Base-by-base conservation (phyloP, 177 flowering plant species). In the Vitis hybrid region DNA sequence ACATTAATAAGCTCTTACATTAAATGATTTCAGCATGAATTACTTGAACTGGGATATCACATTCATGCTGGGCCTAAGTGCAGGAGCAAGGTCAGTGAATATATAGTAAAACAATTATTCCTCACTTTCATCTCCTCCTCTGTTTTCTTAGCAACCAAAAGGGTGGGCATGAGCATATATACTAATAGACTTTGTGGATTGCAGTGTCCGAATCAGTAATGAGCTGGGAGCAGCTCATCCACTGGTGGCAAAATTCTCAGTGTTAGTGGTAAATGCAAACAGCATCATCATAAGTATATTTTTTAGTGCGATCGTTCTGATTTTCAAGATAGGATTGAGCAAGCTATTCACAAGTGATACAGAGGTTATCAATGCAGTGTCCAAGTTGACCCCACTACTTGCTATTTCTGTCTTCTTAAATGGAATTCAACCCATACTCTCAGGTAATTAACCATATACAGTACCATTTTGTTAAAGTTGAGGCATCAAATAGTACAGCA, bases 341-440 rank as follows among this genome's bases (percentile, higher is more conserved):
- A 77, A 84, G 52, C 79, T 79, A 11, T 88, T 87, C 64, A 81
- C 92, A 5, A 75, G 64, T 51, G 81, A 77, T 52, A n/a, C 79
- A 17, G 81, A 73, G 14, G 89, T 89, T 21, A 84, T 83, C 4
- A 68, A 48, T 2, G 89, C 86, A 15, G 89, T 85, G 7, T 79
- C 87, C 0, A 56, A 58, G 15, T 66, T 89, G 73, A 81, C 87
- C 19, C 88, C 90, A 35, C 66, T 88, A 76, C 82, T 88, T 11
- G 89, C 92, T 55, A 75, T 87, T 62, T 88, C 92, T 10, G 83
- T 88, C 21, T 77, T 84, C 67, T 63, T 88, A 0, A 88, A 88
- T 65, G 90, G 92, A 58, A 78, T 89, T 64, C 91, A 91, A 56
- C 97, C 97, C n/a, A 84, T 91, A 8, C 88, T 91, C 58, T 88